Percentiles rank a stretch among this genome's conserved stretches.
These are phyloP conservation scores for Prosopis cineraria DNA, from an alignment of 306 rosid genomes.

Conservation along the genomic window DNA sequence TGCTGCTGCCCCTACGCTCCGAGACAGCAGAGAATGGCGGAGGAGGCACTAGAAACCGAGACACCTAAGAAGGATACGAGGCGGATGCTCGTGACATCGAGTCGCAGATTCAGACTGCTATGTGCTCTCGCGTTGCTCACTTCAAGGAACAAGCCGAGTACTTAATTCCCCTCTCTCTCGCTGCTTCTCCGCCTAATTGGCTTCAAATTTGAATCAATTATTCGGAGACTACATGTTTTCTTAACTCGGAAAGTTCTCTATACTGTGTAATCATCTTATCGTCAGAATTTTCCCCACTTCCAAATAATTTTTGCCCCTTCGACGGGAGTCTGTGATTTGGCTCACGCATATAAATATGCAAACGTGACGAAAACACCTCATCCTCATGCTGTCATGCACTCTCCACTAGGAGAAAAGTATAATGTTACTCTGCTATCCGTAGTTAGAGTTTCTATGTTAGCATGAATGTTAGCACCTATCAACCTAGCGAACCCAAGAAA, in stretches of 20 bases:
- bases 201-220: neutral
- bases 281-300: neutral
- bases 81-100: slow-evolving; percentile 43
- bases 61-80: slow-evolving; percentile 26
- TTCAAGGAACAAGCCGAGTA: slow-evolving; percentile 72
- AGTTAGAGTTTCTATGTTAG: neutral
- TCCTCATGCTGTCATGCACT: neutral
- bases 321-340: neutral
- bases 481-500: neutral
- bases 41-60: slow-evolving; percentile 44
- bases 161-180: slow-evolving; percentile 15
- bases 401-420: neutral
- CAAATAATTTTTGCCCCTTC: neutral
- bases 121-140: slow-evolving; percentile 54
- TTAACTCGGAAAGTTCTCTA: neutral
- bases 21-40: slow-evolving; percentile 47
- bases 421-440: neutral
- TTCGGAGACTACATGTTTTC: neutral
- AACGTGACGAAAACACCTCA: neutral
- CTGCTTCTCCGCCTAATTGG: neutral
- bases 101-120: slow-evolving; percentile 53
- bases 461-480: neutral
- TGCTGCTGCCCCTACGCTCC: neutral
- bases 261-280: neutral
- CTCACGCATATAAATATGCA: neutral